Evolutionary conservation across 192 early-diverging fungal genomes (phyloP), one percentile per base, ranked within the genome.

Genomic region (Rhizophagus clarus): DNA sequence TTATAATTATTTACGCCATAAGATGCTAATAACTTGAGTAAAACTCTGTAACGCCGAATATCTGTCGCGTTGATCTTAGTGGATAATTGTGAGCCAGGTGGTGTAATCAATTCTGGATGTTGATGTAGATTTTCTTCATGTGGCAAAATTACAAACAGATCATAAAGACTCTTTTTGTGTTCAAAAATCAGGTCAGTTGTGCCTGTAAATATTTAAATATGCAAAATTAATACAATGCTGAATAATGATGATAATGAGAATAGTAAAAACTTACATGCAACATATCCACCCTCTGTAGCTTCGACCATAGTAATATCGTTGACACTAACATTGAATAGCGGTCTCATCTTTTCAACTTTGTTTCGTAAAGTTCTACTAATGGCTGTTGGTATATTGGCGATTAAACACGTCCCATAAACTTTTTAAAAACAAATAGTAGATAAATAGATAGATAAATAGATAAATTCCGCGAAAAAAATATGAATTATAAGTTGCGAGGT

Each of bases 151-250:
- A 89, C 82, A 26, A 87, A 31, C 11, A 89, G 61, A 75, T 89
- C 88, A 72, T 82, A 89, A 2, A 89, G 79, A 34, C 85, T 76
- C 26, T 61, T 77, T 75, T 89, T 89, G 20, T 80, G 78, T 28
- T 86, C 47, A 69, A 89, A 86, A 26, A 89, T 82, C 12, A 80
- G 82, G 74, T 89, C 88, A 15, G 87, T 84, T 37, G 88, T 89
- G 37, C 88, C 88, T 89, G 69, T 29, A 69, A 63, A 56, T 14
- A 74, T n/a, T 7, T 26, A 61, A 17, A 82, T 45, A 12, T 1
- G 28, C 9, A 28, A 24, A n/a, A 49, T 6, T 15, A 69, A 61
- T 45, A 45, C 34, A 34, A 2, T 2, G 34, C 3, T 31, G 60
- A 51, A 22, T 63, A 11, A n/a, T 40, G 32, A 29, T 77, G 15